Evolutionary conservation across 192 early-diverging fungal species (phyloP), one percentile per base, ranked within the genome.

Genomic region (Backusella parvicylindrica): DNA sequence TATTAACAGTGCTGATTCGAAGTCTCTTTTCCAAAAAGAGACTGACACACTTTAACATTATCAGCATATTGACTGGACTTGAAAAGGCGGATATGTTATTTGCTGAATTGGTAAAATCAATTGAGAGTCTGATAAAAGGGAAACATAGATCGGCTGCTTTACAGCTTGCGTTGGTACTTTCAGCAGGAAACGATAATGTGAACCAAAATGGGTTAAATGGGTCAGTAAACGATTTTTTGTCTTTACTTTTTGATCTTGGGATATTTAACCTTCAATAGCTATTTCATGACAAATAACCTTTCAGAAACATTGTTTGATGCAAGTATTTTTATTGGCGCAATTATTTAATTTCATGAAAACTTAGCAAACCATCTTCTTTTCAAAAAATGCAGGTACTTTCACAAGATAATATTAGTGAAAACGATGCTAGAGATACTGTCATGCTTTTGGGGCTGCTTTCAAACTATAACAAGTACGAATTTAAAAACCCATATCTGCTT

Each of bases 131-230:
- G 33, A 36, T 69, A 37, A 33, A 47, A n/a, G 56, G 70, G 8
- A 38, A 31, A 30, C 0, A 21, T 28, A 53, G 68, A 37, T 73
- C 79, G 30, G 31, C 23, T 15, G 66, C 50, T 18, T 75, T 73
- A 26, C 50, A 64, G 35, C 56, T 77, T 31, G 68, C 66, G 3
- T 33, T 87, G 12, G 79, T 83, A 21, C 60, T 89, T 40, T 77
- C 75, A 11, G 79, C 81, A 32, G 87, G 87, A 43, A 87, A 87
- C 68, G 81, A 84, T 38, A 87, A 89, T 68, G 81, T 89, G 33
- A 89, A 87, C 72, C 85, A 89, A 71, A 89, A 87, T 71, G 87
- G 80, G 63, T 31, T 89, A 71, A 89, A 89, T 72, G 87, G 80
- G 76, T 82, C 53, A 26, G 40, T 72, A 41, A 6, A 43, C 6